Conservation (phyloP, 352 stramenopile genomes). For the Elongisporangium senticosum region DNA sequence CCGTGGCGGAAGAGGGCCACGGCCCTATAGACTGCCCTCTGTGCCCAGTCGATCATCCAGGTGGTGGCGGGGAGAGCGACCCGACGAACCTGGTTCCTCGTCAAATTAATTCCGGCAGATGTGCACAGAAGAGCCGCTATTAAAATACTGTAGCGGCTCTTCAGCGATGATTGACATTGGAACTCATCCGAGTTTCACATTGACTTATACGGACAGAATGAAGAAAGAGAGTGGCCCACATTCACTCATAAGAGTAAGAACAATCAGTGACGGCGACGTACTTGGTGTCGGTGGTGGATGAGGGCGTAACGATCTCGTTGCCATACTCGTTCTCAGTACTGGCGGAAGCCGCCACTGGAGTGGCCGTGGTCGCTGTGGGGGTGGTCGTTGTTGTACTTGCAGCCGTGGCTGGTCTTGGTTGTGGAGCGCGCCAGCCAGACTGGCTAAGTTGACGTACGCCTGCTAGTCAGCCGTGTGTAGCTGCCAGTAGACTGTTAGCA, state of each 20-base stretch:
- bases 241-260: not conserved
- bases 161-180: slow-evolving; percentile 9
- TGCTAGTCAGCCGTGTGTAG: slow-evolving; percentile 24
- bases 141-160: slow-evolving; percentile 1
- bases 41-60: not conserved
- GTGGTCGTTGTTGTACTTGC: not conserved
- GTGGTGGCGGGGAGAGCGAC: not conserved
- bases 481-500: slow-evolving; percentile 21
- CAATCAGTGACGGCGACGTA: slow-evolving; percentile 19
- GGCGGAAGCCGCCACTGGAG: slow-evolving; percentile 7
- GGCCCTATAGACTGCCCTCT: not conserved
- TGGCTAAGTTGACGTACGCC: slow-evolving; percentile 29
- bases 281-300: slow-evolving; percentile 15
- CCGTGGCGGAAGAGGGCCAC: not conserved
- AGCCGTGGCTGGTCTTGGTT: not conserved
- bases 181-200: slow-evolving; percentile 1
- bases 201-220: slow-evolving; percentile 8
- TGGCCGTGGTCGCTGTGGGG: not conserved
- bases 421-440: not conserved
- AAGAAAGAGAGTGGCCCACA: not conserved
- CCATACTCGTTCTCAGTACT: slow-evolving; percentile 2
- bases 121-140: slow-evolving; percentile 11
- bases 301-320: no score
- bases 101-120: slow-evolving; percentile 6
- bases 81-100: not conserved